Conservation (phyloP, 2,329 filamentous ascomycete genomes). For the Ilyonectria mors-panacis region DNA sequence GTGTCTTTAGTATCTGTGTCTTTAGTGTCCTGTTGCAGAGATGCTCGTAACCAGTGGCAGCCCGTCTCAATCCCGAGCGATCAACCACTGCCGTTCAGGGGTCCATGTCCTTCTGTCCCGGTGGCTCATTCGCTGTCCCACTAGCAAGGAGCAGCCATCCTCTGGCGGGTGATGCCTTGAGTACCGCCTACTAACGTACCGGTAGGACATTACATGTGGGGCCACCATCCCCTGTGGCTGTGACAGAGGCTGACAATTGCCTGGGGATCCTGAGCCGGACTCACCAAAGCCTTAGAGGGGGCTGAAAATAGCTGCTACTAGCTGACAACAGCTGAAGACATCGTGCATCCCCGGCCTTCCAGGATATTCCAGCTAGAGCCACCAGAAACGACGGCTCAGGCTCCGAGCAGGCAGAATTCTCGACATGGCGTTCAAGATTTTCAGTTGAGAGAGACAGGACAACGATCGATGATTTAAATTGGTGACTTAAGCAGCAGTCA, state of each 20-base stretch:
- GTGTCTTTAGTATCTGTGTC: neutral
- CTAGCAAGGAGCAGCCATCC: no score
- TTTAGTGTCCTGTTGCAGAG: neutral
- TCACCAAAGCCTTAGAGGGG: constrained; percentile 2
- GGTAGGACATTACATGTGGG: constrained; percentile 23
- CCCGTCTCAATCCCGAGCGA: neutral
- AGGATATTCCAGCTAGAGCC: constrained; percentile 10
- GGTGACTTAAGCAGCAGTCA: constrained; percentile 6
- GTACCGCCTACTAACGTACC: constrained; percentile 33
- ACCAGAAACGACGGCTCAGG: neutral
- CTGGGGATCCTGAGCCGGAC: neutral
- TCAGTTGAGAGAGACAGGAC: constrained; percentile 1
- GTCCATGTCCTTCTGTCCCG: constrained; percentile 3
- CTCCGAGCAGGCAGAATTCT: constrained; percentile 9
- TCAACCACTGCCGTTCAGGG: constrained; percentile 25
- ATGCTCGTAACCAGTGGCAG: neutral
- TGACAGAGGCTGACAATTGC: constrained; percentile 42
- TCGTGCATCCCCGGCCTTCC: constrained; percentile 12
- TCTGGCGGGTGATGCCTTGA: constrained; percentile 5
- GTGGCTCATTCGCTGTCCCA: neutral
- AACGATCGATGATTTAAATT: neutral
- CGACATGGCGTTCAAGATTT: neutral
- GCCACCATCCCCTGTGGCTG: constrained; percentile 39
- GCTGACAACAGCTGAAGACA: neutral
- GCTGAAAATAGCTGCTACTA: constrained; percentile 44